Percentiles rank a stretch among this genome's conserved stretches.
phyloP scores from a whole-genome alignment of 2,329 filamentous ascomycete species.

The Dryadomyces quercus-mongolicae region DNA sequence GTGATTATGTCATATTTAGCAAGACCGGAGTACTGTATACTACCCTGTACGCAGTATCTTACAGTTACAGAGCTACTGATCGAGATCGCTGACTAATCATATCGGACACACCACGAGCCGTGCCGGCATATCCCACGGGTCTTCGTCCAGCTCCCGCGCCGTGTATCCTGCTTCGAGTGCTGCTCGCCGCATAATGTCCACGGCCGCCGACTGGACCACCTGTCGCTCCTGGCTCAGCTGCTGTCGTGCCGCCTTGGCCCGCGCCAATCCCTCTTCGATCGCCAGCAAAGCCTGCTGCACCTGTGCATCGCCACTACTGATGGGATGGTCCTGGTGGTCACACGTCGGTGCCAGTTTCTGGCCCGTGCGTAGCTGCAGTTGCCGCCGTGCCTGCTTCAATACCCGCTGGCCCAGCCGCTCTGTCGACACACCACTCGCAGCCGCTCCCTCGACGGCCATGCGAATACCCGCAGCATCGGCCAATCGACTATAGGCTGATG shows the following conservation, averaged over 20 bases:
- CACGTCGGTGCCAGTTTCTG: background rate
- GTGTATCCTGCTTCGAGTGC: conserved; percentile 15
- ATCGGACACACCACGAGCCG: too few species aligned
- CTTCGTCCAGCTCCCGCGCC: conserved; percentile 13
- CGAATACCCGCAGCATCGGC: conserved; percentile 17
- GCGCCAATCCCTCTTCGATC: conserved; percentile 15
- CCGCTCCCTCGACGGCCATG: conserved; percentile 12
- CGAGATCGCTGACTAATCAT: too few species aligned
- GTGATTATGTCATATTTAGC: too few species aligned
- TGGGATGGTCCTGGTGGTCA: background rate
- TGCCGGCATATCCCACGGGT: background rate
- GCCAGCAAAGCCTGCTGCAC: conserved; percentile 4
- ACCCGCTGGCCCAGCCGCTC: conserved; percentile 13
- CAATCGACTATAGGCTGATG: conserved; percentile 13
- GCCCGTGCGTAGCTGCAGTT: conserved; percentile 2
- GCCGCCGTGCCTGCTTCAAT: conserved; percentile 11
- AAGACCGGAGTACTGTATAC: too few species aligned
- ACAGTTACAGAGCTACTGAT: too few species aligned
- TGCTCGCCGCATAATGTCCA: conserved; percentile 20
- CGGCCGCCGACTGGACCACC: conserved; percentile 12
- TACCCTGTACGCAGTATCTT: too few species aligned
- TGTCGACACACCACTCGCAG: conserved; percentile 7
- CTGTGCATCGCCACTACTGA: background rate
- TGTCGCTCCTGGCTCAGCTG: conserved; percentile 11
- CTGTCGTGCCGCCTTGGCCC: conserved; percentile 11